These are phyloP conservation scores for Pisolithus orientalis DNA, from an alignment of 768 basidiomycete genomes.

Conservation along the genomic window DNA sequence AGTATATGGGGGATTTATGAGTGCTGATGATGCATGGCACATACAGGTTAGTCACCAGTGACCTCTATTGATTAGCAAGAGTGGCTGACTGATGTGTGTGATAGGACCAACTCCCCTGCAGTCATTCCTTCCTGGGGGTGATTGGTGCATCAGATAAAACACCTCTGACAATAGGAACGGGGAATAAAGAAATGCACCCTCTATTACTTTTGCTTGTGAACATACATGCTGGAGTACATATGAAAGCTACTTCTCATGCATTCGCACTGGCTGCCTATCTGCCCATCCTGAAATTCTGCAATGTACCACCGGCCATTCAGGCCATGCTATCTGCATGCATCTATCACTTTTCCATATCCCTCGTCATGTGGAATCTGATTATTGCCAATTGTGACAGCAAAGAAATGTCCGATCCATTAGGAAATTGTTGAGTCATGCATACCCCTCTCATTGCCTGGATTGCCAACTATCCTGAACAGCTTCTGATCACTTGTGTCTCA, in stretches of 20 bases:
- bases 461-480: conserved; percentile 14
- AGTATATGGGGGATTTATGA: conserved; percentile 18
- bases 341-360: conserved; percentile 25
- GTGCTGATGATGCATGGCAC: conserved; percentile 17
- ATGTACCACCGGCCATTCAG: conserved; percentile 14
- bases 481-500: conserved; percentile 7
- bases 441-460: conserved; percentile 14
- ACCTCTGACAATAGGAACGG: conserved; percentile 24
- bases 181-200: conserved; percentile 28
- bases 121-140: conserved; percentile 23
- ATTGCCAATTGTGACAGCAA: conserved; percentile 18
- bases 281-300: conserved; percentile 25
- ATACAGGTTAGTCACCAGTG: conserved; percentile 14
- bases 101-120: conserved; percentile 8
- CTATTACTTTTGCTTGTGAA: conserved; percentile 28
- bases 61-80: background rate
- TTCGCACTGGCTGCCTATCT: conserved; percentile 25
- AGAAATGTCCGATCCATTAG: conserved; percentile 22
- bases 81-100: background rate
- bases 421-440: background rate
- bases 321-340: conserved; percentile 23
- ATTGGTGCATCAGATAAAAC: conserved; percentile 31
- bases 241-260: conserved; percentile 27
- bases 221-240: conserved; percentile 21
- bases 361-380: conserved; percentile 26